Evolutionary conservation across 768 basidiomycete genomes (phyloP).

Genomic region (Steccherinum ochraceum): DNA sequence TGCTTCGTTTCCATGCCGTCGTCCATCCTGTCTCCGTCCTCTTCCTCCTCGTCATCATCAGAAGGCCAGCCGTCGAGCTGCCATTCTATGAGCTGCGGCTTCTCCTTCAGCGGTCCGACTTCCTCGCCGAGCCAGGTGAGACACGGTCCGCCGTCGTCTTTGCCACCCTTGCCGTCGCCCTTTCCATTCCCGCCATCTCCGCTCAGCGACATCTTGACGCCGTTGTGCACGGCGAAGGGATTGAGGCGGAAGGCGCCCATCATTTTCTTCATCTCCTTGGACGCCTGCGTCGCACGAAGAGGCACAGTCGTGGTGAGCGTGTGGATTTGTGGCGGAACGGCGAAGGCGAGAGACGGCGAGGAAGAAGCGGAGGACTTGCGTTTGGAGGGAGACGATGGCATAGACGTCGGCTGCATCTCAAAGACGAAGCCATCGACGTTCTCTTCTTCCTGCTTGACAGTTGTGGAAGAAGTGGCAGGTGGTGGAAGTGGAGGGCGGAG

Average conservation of each 20-base stretch:
- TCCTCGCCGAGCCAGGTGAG: constrained; percentile 26
- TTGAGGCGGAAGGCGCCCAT: constrained; percentile 77
- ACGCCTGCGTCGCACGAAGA: constrained; percentile 69
- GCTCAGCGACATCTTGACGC: constrained; percentile 23
- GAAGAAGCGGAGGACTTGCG: background rate
- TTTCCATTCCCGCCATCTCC: constrained; percentile 18
- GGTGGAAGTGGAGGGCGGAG: constrained; percentile 3
- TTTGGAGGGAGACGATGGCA: background rate
- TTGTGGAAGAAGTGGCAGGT: background rate
- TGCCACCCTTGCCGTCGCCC: background rate
- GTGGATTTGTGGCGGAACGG: background rate
- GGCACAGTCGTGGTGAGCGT: constrained; percentile 38
- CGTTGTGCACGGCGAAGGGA: constrained; percentile 58
- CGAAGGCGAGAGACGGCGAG: background rate
- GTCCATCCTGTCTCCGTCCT: background rate
- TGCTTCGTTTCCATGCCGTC: background rate
- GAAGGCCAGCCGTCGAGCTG: background rate
- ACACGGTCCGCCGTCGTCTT: background rate
- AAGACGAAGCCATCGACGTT: constrained; percentile 10
- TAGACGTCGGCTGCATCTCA: constrained; percentile 1
- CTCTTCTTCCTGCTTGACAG: constrained; percentile 4
- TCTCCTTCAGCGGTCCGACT: constrained; percentile 53
- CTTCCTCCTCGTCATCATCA: background rate
- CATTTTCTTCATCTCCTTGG: constrained; percentile 63
- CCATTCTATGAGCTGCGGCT: constrained; percentile 56